Percentiles rank a stretch among this genome's conserved stretches.
These are phyloP conservation scores for Hortaea werneckii DNA, from an alignment of 2,329 filamentous ascomycete species.

Conservation along the genomic window DNA sequence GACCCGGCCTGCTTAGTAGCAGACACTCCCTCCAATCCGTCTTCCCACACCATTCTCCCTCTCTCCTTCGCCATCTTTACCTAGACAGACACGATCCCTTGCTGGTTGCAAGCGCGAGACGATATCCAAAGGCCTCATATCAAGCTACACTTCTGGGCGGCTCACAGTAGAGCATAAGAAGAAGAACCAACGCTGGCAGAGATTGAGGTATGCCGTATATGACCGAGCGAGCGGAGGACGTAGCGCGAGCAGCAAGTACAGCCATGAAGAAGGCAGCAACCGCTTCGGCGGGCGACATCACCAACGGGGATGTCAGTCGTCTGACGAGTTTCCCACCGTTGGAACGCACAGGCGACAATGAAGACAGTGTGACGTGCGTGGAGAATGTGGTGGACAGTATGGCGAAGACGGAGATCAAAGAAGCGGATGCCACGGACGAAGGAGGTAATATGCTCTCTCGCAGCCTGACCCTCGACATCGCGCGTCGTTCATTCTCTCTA, in stretches of 20 bases:
- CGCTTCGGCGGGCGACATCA: neutral
- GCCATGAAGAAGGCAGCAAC: neutral
- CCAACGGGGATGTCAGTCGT: neutral
- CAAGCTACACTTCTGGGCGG: too few relatives aligned
- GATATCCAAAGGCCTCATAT: too few relatives aligned
- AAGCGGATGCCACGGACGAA: slow-evolving; percentile 2
- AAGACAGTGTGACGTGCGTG: neutral
- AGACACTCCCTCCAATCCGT: too few relatives aligned
- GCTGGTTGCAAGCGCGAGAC: too few relatives aligned
- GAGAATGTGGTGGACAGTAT: neutral
- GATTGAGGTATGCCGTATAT: neutral
- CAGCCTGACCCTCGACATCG: neutral
- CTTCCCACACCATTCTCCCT: too few relatives aligned
- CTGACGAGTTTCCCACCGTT: neutral
- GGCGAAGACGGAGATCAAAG: neutral
- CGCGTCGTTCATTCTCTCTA: neutral
- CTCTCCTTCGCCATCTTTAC: too few relatives aligned
- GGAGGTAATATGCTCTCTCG: slow-evolving; percentile 1
- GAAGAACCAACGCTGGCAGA: neutral
- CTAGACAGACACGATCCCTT: too few relatives aligned
- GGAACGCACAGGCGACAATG: neutral
- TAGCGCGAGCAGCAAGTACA: neutral
- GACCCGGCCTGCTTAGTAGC: too few relatives aligned
- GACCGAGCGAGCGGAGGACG: neutral
- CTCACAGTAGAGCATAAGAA: too few relatives aligned